Conservation (phyloP, 805 yeast genomes). For the Wickerhamomyces xylosicus region DNA sequence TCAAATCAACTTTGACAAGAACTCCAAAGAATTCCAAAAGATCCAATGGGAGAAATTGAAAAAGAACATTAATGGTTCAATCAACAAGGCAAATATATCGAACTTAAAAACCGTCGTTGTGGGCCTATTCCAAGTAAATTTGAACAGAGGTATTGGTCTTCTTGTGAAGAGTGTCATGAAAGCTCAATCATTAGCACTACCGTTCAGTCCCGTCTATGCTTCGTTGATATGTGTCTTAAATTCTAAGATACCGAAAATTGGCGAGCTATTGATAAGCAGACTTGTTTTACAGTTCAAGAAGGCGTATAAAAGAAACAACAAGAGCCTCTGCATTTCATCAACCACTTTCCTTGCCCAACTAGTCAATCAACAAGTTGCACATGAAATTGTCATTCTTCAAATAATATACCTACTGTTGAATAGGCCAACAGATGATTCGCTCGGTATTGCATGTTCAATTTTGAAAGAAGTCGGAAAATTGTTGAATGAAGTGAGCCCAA, state of each 20-base stretch:
- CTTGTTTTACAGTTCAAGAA: conserved; percentile 48
- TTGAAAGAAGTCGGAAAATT: conserved; percentile 42
- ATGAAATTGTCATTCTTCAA: conserved; percentile 44
- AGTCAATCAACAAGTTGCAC: conserved; percentile 50
- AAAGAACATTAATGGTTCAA: conserved; percentile 33
- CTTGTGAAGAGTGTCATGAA: conserved; percentile 48
- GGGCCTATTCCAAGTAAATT: conserved; percentile 45
- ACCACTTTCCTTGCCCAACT: conserved; percentile 49
- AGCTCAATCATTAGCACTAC: conserved; percentile 32
- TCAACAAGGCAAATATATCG: conserved; percentile 33
- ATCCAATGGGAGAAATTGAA: conserved; percentile 47
- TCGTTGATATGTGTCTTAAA: conserved; percentile 50
- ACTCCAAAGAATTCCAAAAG: conserved; percentile 35
- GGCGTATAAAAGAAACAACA: conserved; percentile 37
- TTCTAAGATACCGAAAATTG: conserved; percentile 60
- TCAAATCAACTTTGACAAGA: conserved; percentile 20
- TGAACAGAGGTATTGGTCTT: conserved; percentile 52
- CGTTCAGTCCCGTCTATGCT: conserved; percentile 41
- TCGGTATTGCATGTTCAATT: conserved; percentile 43
- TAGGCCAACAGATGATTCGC: conserved; percentile 41
- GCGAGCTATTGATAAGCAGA: conserved; percentile 43
- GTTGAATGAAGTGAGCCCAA: conserved; percentile 30
- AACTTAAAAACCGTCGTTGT: conserved; percentile 40
- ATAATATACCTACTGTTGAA: conserved; percentile 35
- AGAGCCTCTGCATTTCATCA: conserved; percentile 30